These are phyloP conservation scores for Cladosporium phlei DNA, from an alignment of 2,329 filamentous ascomycete genomes.

Conservation along the genomic window DNA sequence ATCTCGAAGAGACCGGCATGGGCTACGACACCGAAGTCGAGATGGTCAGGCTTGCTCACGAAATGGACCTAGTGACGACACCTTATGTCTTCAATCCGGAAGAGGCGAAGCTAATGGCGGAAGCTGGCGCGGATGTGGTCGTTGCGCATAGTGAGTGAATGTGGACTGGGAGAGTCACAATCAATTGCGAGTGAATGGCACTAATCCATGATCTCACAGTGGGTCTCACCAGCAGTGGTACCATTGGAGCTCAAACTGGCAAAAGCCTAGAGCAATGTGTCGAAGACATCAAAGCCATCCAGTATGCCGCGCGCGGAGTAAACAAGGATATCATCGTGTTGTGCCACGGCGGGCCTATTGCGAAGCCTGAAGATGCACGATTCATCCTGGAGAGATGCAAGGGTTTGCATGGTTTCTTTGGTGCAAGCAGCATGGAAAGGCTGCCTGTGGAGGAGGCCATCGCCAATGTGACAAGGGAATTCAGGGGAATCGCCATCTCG, in stretches of 20 bases:
- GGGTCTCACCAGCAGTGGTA: constrained; percentile 61
- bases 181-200: background rate
- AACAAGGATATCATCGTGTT: constrained; percentile 59
- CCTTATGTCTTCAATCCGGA: constrained; percentile 65
- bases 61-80: constrained; percentile 60
- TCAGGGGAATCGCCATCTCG: constrained; percentile 39
- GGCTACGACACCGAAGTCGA: constrained; percentile 63
- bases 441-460: constrained; percentile 65
- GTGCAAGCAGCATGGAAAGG: constrained; percentile 65
- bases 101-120: constrained; percentile 58
- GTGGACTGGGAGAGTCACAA: too few species aligned
- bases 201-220: constrained; percentile 27
- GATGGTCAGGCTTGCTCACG: constrained; percentile 57
- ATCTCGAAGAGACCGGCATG: constrained; percentile 70
- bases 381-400: constrained; percentile 57
- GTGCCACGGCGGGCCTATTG: constrained; percentile 68
- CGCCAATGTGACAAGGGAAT: constrained; percentile 51
- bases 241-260: constrained; percentile 59
- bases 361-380: constrained; percentile 57
- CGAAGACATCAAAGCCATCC: constrained; percentile 56
- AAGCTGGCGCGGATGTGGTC: constrained; percentile 61
- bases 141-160: constrained; percentile 52
- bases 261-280: constrained; percentile 63
- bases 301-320: constrained; percentile 54
- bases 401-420: constrained; percentile 68